Conservation (phyloP, 208 protist genomes). For the Naegleria fowleri region DNA sequence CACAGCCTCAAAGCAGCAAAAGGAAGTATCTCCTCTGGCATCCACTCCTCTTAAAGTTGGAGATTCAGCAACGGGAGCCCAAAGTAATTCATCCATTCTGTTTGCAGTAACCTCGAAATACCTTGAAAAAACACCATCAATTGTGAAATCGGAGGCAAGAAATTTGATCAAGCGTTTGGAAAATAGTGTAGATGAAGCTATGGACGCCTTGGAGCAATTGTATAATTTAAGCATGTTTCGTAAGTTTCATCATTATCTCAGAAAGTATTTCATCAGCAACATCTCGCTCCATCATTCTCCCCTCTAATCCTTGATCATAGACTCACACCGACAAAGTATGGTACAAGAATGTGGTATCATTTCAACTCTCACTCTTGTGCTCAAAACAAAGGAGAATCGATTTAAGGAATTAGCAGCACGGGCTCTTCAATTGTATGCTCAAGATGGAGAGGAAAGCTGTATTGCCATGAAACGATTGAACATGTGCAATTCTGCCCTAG, state of each 20-base stretch:
- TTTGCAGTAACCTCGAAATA: neutral
- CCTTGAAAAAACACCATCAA: neutral
- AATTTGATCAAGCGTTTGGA: slow-evolving; percentile 10
- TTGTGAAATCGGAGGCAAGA: neutral
- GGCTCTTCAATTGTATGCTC: slow-evolving; percentile 14
- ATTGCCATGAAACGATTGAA: slow-evolving; percentile 1
- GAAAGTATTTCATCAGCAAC: no score
- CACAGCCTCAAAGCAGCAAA: no score
- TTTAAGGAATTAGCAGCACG: neutral
- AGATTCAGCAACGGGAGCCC: no score
- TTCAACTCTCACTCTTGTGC: neutral
- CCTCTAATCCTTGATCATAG: neutral
- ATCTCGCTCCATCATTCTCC: no score
- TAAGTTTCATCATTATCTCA: neutral
- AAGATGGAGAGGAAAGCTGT: slow-evolving; percentile 19
- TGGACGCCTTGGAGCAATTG: neutral
- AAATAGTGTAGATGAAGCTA: neutral
- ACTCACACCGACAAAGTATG: neutral
- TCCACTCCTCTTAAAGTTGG: no score
- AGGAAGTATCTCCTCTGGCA: no score
- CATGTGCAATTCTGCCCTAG: neutral
- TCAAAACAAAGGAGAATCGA: slow-evolving; percentile 6
- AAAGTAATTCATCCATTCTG: neutral
- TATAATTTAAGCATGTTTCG: neutral
- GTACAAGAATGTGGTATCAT: neutral